phyloP scores from a whole-genome alignment of 106 monocot species.

The Acorus gramineus region DNA sequence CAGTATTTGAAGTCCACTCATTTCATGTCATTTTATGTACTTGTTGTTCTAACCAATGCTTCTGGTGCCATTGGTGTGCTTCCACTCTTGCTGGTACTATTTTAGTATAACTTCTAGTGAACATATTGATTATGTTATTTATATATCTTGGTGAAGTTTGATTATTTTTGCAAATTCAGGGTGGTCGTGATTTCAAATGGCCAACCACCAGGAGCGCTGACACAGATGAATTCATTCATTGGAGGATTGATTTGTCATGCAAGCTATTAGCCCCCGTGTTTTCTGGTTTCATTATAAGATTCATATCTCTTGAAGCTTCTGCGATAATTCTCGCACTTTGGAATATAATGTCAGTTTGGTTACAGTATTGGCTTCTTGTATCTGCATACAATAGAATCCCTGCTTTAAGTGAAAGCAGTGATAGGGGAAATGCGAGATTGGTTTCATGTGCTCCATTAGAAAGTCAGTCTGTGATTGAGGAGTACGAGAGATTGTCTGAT shows the following conservation, averaged over 20 bases:
- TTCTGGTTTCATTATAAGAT: constrained; percentile 83
- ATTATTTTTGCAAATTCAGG: constrained; percentile 28
- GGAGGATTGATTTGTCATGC: constrained; percentile 82
- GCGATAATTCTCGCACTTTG: constrained; percentile 61
- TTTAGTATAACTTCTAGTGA: constrained; percentile 20
- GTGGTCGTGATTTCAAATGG: constrained; percentile 80
- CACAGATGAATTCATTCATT: constrained; percentile 69
- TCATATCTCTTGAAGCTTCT: constrained; percentile 68
- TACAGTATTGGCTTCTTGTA: constrained; percentile 76
- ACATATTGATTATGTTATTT: no score
- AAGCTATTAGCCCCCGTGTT: constrained; percentile 90
- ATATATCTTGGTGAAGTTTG: background rate
- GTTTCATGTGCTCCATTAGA: constrained; percentile 10
- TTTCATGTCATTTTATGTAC: constrained; percentile 33
- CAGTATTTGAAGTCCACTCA: constrained; percentile 18
- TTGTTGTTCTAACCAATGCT: constrained; percentile 52
- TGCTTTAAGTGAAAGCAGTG: constrained; percentile 38
- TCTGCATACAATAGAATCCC: constrained; percentile 79
- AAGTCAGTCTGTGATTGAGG: constrained; percentile 4
- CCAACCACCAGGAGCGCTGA: constrained; percentile 44
- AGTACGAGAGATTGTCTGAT: background rate
- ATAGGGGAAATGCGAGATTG: constrained; percentile 17
- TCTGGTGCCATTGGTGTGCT: constrained; percentile 73
- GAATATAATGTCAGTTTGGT: constrained; percentile 60
- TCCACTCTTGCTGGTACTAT: constrained; percentile 96